phyloP scores from a whole-genome alignment of 1,284 basidiomycete genomes.

The Marasmius fiardii region DNA sequence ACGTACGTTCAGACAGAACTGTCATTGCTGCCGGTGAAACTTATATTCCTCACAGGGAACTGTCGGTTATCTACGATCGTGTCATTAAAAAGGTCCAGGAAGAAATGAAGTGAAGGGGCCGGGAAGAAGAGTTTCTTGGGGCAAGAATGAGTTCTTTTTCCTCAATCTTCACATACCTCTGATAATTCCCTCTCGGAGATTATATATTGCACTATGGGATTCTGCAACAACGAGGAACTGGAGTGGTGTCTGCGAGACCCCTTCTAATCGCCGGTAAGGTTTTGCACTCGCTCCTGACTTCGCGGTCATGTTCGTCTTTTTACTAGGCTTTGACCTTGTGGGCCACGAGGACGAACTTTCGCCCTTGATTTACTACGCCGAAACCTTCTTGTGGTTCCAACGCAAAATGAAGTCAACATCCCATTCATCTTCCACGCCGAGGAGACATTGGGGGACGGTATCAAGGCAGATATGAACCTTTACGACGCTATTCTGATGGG shows the following conservation, averaged over 20 bases:
- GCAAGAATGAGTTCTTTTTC: conserved; percentile 44
- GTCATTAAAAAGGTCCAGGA: conserved; percentile 53
- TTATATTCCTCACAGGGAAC: conserved; percentile 55
- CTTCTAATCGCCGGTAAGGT: conserved; percentile 61
- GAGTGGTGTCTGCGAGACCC: conserved; percentile 72
- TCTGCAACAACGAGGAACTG: conserved; percentile 54
- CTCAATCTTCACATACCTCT: neutral
- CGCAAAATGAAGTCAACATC: conserved; percentile 60
- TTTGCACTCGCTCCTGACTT: neutral
- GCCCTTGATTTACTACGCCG: conserved; percentile 64
- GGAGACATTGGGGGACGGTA: conserved; percentile 76
- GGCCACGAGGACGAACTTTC: conserved; percentile 67
- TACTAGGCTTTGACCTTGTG: conserved; percentile 74
- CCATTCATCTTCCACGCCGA: conserved; percentile 82
- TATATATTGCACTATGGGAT: conserved; percentile 68
- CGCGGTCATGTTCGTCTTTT: conserved; percentile 4
- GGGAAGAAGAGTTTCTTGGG: conserved; percentile 60
- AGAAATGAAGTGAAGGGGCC: conserved; percentile 47
- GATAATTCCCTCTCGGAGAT: conserved; percentile 37
- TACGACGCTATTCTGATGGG: conserved; percentile 77
- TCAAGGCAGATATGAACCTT: conserved; percentile 66
- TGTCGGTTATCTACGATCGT: conserved; percentile 54
- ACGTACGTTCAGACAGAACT: neutral
- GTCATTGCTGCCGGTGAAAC: conserved; percentile 48
- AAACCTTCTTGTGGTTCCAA: conserved; percentile 60